phyloP scores from a whole-genome alignment of 140 eudicot species.

The Cichorium intybus region DNA sequence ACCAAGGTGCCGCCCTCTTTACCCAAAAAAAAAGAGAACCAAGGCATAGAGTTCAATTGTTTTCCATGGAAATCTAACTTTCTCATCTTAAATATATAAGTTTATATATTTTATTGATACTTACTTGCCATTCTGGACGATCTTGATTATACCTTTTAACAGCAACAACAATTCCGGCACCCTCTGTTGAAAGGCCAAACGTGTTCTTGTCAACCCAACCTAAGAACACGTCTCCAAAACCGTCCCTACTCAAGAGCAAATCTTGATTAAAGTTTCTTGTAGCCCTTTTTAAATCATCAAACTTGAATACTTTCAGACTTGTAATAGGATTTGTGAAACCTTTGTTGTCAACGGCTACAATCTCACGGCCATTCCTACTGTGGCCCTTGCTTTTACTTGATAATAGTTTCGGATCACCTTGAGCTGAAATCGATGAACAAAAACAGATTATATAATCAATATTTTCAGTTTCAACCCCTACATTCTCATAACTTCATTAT shows the following conservation, averaged over 20 bases:
- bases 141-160: neutral
- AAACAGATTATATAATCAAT: too few species aligned
- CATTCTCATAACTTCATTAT: too few species aligned
- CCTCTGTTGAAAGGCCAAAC: conserved; percentile 3
- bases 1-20: too few species aligned
- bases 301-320: conserved; percentile 12
- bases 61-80: too few species aligned
- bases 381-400: too few species aligned
- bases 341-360: neutral
- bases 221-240: conserved; percentile 4
- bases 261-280: conserved; percentile 11
- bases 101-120: neutral
- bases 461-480: too few species aligned
- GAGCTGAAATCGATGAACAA: too few species aligned
- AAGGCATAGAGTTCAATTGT: too few species aligned
- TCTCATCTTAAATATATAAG: too few species aligned
- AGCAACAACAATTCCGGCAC: conserved; percentile 9
- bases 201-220: conserved; percentile 20
- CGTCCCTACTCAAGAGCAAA: conserved; percentile 15
- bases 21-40: too few species aligned
- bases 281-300: conserved; percentile 11
- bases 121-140: neutral
- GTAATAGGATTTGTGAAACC: neutral
- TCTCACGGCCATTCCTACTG: too few species aligned
- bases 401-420: too few species aligned